Conservation (phyloP, 768 basidiomycete genomes). For the Amanita jacksonii region DNA sequence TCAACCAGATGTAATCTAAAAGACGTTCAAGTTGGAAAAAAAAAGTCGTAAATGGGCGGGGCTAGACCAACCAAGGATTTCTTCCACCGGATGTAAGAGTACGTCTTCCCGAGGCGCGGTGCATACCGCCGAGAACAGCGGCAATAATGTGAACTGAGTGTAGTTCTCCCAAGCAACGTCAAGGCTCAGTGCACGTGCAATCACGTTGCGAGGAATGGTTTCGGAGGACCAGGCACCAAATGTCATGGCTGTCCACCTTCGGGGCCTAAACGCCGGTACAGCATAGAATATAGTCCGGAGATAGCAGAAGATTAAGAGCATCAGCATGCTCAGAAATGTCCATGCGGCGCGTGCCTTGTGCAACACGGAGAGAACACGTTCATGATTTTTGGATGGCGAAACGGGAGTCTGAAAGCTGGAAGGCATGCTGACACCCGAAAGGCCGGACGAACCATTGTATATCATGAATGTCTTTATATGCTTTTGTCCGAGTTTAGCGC, state of each 20-base stretch:
- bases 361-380: background rate
- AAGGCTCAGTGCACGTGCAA: conserved; percentile 34
- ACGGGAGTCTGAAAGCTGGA: conserved; percentile 22
- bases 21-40: background rate
- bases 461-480: conserved; percentile 44
- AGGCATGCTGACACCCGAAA: conserved; percentile 43
- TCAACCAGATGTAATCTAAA: conserved; percentile 63
- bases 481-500: conserved; percentile 12
- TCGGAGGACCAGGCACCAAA: conserved; percentile 40
- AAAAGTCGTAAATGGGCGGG: background rate
- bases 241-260: conserved; percentile 23
- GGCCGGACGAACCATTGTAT: conserved; percentile 56
- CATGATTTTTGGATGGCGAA: background rate
- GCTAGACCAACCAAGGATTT: conserved; percentile 46
- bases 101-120: conserved; percentile 52
- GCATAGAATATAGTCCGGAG: conserved; percentile 32
- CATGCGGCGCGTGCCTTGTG: conserved; percentile 21
- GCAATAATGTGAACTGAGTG: conserved; percentile 42
- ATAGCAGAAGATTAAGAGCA: conserved; percentile 38
- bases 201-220: conserved; percentile 16
- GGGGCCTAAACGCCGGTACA: conserved; percentile 31
- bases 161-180: conserved; percentile 47
- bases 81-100: conserved; percentile 47
- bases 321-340: conserved; percentile 5
- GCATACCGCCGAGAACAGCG: conserved; percentile 66